These are phyloP conservation scores for Akanthomyces muscarius DNA, from an alignment of 2,329 filamentous ascomycete genomes.

Conservation along the genomic window DNA sequence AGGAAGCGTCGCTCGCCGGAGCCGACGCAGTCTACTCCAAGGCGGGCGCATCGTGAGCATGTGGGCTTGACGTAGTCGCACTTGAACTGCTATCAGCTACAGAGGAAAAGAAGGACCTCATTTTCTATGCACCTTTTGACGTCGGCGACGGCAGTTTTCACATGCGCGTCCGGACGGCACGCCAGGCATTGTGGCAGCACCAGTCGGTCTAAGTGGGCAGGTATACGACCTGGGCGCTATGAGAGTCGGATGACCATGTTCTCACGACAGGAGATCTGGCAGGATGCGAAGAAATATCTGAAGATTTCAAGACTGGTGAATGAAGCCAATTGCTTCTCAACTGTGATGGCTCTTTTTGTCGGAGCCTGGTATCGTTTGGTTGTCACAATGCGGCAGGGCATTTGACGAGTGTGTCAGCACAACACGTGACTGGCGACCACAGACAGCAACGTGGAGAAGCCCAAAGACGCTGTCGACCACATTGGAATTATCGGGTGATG, in stretches of 20 bases:
- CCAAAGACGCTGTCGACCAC: neutral
- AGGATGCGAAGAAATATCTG: neutral
- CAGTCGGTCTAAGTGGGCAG: constrained; percentile 2
- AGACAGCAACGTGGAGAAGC: neutral
- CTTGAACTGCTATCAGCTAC: constrained; percentile 1
- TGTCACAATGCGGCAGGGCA: neutral
- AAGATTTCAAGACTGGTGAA: neutral
- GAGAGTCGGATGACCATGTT: neutral
- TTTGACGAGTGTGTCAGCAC: constrained; percentile 5
- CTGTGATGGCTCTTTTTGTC: too few species aligned
- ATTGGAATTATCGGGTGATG: too few species aligned
- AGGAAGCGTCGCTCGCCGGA: constrained; percentile 14
- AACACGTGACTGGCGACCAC: neutral
- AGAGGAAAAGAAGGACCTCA: neutral
- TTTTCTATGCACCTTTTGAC: constrained; percentile 14
- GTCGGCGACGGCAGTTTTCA: constrained; percentile 13
- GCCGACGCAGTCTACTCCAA: constrained; percentile 11
- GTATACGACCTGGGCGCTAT: neutral
- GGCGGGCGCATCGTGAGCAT: constrained; percentile 9
- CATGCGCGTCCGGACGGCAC: constrained; percentile 12
- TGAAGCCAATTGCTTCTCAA: neutral
- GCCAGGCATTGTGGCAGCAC: constrained; percentile 3
- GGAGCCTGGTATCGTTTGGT: neutral
- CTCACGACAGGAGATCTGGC: neutral
- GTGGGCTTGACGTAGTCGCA: constrained; percentile 10